These are phyloP conservation scores for Sphaerostilbella broomeana DNA, from an alignment of 2,329 filamentous ascomycete species.

Conservation along the genomic window DNA sequence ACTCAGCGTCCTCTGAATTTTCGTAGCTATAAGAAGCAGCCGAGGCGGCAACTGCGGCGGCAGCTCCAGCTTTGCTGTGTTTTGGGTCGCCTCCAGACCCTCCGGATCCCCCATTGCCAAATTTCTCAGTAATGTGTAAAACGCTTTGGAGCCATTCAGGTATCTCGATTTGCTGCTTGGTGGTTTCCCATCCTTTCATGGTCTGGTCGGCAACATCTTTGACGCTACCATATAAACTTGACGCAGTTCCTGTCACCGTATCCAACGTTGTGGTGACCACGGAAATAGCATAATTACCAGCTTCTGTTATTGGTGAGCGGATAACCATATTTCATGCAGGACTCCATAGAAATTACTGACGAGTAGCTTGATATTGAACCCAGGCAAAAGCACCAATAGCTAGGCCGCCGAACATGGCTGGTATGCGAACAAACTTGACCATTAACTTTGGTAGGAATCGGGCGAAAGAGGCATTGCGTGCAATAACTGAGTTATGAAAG, in stretches of 20 bases:
- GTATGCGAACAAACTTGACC: conserved; percentile 80
- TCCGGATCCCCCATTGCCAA: conserved; percentile 44
- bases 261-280: conserved; percentile 68
- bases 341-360: conserved; percentile 44
- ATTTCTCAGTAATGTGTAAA: conserved; percentile 54
- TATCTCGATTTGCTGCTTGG: conserved; percentile 65
- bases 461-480: conserved; percentile 58
- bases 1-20: conserved; percentile 58
- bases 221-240: conserved; percentile 62
- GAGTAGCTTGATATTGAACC: conserved; percentile 90
- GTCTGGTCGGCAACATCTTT: conserved; percentile 74
- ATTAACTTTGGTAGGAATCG: conserved; percentile 75
- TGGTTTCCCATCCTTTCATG: conserved; percentile 72
- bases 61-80: conserved; percentile 53
- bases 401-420: conserved; percentile 84
- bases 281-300: conserved; percentile 49
- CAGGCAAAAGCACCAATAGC: conserved; percentile 84
- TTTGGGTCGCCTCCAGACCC: conserved; percentile 50
- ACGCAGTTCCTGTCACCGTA: conserved; percentile 61
- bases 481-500: conserved; percentile 71
- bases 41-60: conserved; percentile 62
- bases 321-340: not conserved
- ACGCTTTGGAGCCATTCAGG: conserved; percentile 76
- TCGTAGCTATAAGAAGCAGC: conserved; percentile 76
- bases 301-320: conserved; percentile 34